A percentile compares a stretch with the other conserved stretches of the same genome.
Conservation (phyloP, 768 basidiomycete genomes). For the Atractiella rhizophila region DNA sequence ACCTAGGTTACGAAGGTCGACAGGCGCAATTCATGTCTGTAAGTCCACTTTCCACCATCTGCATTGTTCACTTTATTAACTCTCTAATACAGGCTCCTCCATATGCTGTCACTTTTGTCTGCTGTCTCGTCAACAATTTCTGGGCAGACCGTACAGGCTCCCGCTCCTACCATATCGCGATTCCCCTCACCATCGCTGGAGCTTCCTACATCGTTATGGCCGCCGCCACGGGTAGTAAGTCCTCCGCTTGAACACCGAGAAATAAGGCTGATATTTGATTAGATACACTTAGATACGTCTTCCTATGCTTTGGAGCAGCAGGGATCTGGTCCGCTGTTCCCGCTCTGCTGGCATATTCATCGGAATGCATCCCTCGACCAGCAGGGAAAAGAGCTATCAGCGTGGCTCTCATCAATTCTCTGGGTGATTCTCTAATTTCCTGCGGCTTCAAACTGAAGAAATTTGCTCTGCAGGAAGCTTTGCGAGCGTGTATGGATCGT, state of each 20-base stretch:
- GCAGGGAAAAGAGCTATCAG: constrained; percentile 18
- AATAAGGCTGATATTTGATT: too few relatives aligned
- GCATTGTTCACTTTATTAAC: neutral
- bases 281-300: constrained; percentile 17
- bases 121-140: constrained; percentile 15
- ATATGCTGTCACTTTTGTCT: constrained; percentile 18
- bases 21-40: constrained; percentile 14
- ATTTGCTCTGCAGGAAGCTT: too few relatives aligned
- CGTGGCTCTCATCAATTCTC: constrained; percentile 20
- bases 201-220: constrained; percentile 18
- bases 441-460: too few relatives aligned
- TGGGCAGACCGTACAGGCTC: constrained; percentile 17
- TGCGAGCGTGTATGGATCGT: constrained; percentile 21
- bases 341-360: constrained; percentile 17
- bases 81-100: constrained; percentile 8
- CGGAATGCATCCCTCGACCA: constrained; percentile 3
- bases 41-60: neutral
- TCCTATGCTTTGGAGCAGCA: constrained; percentile 20
- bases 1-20: constrained; percentile 17
- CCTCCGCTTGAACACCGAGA: too few relatives aligned
- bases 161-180: constrained; percentile 18
- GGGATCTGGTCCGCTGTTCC: constrained; percentile 21
- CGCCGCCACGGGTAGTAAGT: constrained; percentile 13
- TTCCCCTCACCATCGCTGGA: constrained; percentile 7
- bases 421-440: constrained; percentile 17